A percentile compares a stretch with the other conserved stretches of the same genome.
These are phyloP conservation scores for Fusarium nanum DNA, from an alignment of 2,329 filamentous ascomycete genomes.

Conservation along the genomic window DNA sequence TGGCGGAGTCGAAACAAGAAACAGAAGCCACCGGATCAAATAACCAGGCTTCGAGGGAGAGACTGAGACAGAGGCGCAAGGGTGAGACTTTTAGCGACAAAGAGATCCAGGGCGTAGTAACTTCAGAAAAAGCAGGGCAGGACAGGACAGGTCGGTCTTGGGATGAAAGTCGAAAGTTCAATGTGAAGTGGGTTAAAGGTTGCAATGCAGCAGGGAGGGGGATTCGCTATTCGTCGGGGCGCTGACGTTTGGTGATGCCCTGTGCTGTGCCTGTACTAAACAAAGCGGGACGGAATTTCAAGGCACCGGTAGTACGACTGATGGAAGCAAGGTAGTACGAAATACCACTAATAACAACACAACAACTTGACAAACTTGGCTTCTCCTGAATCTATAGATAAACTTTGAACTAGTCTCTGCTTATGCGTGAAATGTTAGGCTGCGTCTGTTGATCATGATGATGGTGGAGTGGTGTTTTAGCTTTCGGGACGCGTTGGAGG, in stretches of 20 bases:
- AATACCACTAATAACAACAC: background rate
- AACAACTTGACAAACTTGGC: conserved; percentile 9
- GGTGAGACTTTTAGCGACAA: background rate
- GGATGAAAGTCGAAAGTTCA: background rate
- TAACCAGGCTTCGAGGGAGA: conserved; percentile 11
- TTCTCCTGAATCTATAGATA: conserved; percentile 10
- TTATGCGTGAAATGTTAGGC: conserved; percentile 33
- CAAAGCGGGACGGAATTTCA: conserved; percentile 48
- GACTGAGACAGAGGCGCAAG: conserved; percentile 29
- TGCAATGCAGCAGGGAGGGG: conserved; percentile 25
- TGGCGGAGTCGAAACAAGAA: conserved; percentile 24
- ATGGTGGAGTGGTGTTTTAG: conserved; percentile 33
- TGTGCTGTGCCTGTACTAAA: conserved; percentile 11
- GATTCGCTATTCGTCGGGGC: conserved; percentile 25
- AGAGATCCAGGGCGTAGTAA: background rate
- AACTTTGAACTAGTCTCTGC: conserved; percentile 18
- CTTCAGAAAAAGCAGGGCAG: background rate
- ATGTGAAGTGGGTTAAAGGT: conserved; percentile 4
- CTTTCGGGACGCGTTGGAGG: conserved; percentile 28
- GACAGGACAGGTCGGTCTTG: conserved; percentile 3
- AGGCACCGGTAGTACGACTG: conserved; percentile 39
- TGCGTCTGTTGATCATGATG: conserved; percentile 28
- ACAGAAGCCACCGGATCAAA: conserved; percentile 32
- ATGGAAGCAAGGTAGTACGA: background rate
- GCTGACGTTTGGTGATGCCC: conserved; percentile 39